Conservation (phyloP, 129 eudicot species). For the Flaveria linearis region DNA sequence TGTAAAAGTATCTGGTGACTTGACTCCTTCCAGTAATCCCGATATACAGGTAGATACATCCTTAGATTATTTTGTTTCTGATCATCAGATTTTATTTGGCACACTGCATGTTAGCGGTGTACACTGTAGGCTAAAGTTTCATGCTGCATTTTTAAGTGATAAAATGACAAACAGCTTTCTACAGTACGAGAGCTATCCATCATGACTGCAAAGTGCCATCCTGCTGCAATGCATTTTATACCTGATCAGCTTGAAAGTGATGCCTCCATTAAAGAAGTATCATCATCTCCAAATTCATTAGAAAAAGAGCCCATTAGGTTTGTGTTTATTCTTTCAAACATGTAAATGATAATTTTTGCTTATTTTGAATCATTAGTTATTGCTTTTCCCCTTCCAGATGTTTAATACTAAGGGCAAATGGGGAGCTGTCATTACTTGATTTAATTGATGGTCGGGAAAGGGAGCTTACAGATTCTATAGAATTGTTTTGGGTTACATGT, state of each 20-base stretch:
- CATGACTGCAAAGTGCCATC: constrained; percentile 97
- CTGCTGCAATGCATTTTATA: constrained; percentile 88
- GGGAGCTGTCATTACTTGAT: constrained; percentile 92
- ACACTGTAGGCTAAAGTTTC: constrained; percentile 30
- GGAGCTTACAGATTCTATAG: constrained; percentile 92
- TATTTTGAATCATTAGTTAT: constrained; percentile 15
- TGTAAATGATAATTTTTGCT: constrained; percentile 1
- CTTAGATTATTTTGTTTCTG: constrained; percentile 13
- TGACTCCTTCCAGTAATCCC: constrained; percentile 81
- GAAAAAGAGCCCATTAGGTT: constrained; percentile 80
- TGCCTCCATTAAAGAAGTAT: constrained; percentile 37
- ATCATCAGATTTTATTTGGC: not conserved
- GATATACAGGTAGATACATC: constrained; percentile 65
- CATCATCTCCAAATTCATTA: constrained; percentile 48
- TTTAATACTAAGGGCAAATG: constrained; percentile 82
- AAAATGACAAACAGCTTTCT: constrained; percentile 99
- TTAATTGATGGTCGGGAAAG: constrained; percentile 92
- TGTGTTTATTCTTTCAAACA: constrained; percentile 27
- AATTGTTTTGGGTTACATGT: constrained; percentile 97
- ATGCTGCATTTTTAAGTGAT: constrained; percentile 88
- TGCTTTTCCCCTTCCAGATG: constrained; percentile 51
- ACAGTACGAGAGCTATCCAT: constrained; percentile 99
- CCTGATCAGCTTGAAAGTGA: constrained; percentile 79
- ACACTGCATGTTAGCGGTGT: constrained; percentile 26
- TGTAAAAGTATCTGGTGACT: constrained; percentile 77